These are phyloP conservation scores for Ajuga reptans DNA, from an alignment of 305 asterid genomes.

Conservation along the genomic window DNA sequence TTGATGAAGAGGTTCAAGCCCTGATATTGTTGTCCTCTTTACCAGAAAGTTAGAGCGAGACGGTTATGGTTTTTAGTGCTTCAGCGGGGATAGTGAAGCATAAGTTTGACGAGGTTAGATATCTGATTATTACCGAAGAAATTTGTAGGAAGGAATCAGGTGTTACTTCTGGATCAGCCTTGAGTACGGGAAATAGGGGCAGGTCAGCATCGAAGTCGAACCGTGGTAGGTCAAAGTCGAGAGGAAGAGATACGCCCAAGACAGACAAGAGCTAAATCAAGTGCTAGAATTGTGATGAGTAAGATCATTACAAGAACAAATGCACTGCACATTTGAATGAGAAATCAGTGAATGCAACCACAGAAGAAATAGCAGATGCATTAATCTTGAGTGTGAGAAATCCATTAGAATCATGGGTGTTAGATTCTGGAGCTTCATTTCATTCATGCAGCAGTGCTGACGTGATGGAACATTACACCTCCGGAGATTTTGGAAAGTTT, in stretches of 20 bases:
- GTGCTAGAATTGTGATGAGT: too few relatives aligned
- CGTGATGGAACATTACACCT: too few relatives aligned
- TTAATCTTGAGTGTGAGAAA: too few relatives aligned
- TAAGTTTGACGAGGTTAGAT: neutral
- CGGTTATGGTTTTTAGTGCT: neutral
- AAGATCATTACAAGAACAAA: too few relatives aligned
- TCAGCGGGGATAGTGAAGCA: neutral
- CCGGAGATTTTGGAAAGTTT: too few relatives aligned
- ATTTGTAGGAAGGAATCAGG: neutral
- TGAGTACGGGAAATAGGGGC: neutral
- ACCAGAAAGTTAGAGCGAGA: neutral
- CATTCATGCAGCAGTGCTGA: neutral
- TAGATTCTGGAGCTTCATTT: neutral
- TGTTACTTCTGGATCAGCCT: neutral
- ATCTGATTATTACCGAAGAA: neutral
- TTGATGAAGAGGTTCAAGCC: neutral
- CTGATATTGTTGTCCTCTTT: too few relatives aligned
- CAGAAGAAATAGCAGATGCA: neutral
- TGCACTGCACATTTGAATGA: too few relatives aligned
- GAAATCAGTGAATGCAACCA: neutral
- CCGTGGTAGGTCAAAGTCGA: too few relatives aligned
- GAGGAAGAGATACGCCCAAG: too few relatives aligned
- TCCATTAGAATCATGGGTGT: too few relatives aligned
- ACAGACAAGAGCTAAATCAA: too few relatives aligned
- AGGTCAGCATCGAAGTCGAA: too few relatives aligned